These are phyloP conservation scores for Fusarium albidum DNA, from an alignment of 2,329 filamentous ascomycete species.

Conservation along the genomic window DNA sequence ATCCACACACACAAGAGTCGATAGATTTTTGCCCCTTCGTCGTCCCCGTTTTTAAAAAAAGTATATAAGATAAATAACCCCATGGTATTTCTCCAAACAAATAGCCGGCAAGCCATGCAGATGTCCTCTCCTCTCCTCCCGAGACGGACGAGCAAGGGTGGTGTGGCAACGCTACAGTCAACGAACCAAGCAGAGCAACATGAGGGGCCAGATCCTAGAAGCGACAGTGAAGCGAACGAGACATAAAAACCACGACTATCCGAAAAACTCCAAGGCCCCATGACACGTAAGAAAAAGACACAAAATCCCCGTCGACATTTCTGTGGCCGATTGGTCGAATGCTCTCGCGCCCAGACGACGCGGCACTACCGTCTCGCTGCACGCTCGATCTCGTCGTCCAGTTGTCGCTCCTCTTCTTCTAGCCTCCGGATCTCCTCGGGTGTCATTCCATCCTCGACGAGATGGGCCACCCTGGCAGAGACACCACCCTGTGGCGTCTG, in stretches of 20 bases:
- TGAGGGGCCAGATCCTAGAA: slow-evolving; percentile 14
- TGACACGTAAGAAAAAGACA: slow-evolving; percentile 27
- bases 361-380: slow-evolving; percentile 43
- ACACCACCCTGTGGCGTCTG: slow-evolving; percentile 44
- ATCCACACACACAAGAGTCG: no score
- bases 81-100: slow-evolving; percentile 31
- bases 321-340: slow-evolving; percentile 7
- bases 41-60: no score
- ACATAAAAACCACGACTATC: slow-evolving; percentile 18
- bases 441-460: slow-evolving; percentile 70
- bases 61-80: slow-evolving; percentile 22
- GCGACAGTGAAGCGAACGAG: slow-evolving; percentile 17
- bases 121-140: slow-evolving; percentile 5
- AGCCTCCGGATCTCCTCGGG: slow-evolving; percentile 62
- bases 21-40: slow-evolving; percentile 1
- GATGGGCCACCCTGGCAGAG: slow-evolving; percentile 54
- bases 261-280: slow-evolving; percentile 39
- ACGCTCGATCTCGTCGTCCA: slow-evolving; percentile 65
- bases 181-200: slow-evolving; percentile 25
- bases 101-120: slow-evolving; percentile 8
- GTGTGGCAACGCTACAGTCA: slow-evolving; percentile 21
- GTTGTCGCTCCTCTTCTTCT: slow-evolving; percentile 65
- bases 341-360: slow-evolving; percentile 15
- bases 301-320: slow-evolving; percentile 11
- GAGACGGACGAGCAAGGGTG: not conserved